These are phyloP conservation scores for Talaromyces albobiverticillius DNA, from an alignment of 2,329 filamentous ascomycete genomes.

Conservation along the genomic window DNA sequence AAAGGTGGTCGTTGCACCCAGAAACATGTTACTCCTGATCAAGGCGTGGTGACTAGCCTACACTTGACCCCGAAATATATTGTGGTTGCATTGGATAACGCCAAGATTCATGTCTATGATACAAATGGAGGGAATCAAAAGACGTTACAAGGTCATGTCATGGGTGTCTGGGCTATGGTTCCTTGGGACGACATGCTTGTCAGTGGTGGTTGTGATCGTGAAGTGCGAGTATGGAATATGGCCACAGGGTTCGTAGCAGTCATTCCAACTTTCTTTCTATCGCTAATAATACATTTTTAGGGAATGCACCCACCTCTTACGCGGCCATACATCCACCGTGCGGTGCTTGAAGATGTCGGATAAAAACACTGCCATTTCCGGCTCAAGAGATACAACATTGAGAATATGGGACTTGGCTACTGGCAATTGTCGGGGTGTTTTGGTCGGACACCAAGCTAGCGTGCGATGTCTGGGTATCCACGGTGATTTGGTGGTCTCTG, in stretches of 20 bases:
- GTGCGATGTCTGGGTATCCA: slow-evolving; percentile 94
- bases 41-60: slow-evolving; percentile 92
- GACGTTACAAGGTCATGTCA: slow-evolving; percentile 90
- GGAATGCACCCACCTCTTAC: slow-evolving; percentile 73
- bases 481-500: slow-evolving; percentile 94
- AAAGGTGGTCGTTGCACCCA: slow-evolving; percentile 81
- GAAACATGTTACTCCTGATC: slow-evolving; percentile 90
- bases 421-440: slow-evolving; percentile 83
- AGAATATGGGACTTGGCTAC: slow-evolving; percentile 92
- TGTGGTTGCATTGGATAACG: slow-evolving; percentile 94
- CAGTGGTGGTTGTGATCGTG: slow-evolving; percentile 92
- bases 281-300: slow-evolving; percentile 43
- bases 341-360: slow-evolving; percentile 98
- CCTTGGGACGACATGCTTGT: slow-evolving; percentile 95
- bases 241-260: slow-evolving; percentile 76
- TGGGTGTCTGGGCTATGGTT: slow-evolving; percentile 99
- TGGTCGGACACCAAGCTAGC: slow-evolving; percentile 92
- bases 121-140: slow-evolving; percentile 83
- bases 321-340: slow-evolving; percentile 94
- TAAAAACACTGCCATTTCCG: slow-evolving; percentile 88
- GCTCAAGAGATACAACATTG: slow-evolving; percentile 89
- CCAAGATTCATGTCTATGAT: slow-evolving; percentile 97
- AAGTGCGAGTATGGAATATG: slow-evolving; percentile 96
- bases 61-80: slow-evolving; percentile 96
- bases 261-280: neutral